Percentiles rank a stretch among this genome's conserved stretches.
Conservation (phyloP, 148 eudicot genomes). For the Rhododendron mucronatum region DNA sequence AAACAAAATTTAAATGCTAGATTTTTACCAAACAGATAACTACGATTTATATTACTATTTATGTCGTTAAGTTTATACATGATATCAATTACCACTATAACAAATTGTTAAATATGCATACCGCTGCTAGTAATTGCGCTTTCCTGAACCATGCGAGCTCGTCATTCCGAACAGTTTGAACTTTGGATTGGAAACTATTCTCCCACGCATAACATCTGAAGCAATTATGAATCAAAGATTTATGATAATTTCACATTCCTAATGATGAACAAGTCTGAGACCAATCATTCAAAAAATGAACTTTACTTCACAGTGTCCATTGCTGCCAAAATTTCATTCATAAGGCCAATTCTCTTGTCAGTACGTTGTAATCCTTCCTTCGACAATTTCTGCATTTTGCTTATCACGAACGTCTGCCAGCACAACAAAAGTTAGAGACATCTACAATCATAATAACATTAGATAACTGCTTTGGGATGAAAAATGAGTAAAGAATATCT, state of each 20-base stretch:
- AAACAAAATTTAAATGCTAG: neutral
- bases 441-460: neutral
- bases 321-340: constrained; percentile 95
- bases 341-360: constrained; percentile 94
- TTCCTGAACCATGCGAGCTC: constrained; percentile 84
- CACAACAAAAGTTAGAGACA: constrained; percentile 8
- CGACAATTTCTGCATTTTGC: constrained; percentile 72
- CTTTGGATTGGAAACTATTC: constrained; percentile 79
- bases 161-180: constrained; percentile 69
- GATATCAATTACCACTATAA: neutral
- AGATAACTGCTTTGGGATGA: neutral
- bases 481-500: neutral
- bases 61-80: neutral
- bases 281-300: constrained; percentile 4
- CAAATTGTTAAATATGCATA: constrained; percentile 21
- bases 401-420: constrained; percentile 58
- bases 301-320: constrained; percentile 96
- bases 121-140: constrained; percentile 85
- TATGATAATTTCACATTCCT: constrained; percentile 7
- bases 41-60: neutral
- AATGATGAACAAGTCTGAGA: neutral
- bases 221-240: constrained; percentile 8
- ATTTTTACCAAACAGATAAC: neutral
- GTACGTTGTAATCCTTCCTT: constrained; percentile 80
- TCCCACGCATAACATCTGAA: constrained; percentile 99